These are phyloP conservation scores for Boletus sensibilis DNA, from an alignment of 768 basidiomycete species.

Conservation along the genomic window DNA sequence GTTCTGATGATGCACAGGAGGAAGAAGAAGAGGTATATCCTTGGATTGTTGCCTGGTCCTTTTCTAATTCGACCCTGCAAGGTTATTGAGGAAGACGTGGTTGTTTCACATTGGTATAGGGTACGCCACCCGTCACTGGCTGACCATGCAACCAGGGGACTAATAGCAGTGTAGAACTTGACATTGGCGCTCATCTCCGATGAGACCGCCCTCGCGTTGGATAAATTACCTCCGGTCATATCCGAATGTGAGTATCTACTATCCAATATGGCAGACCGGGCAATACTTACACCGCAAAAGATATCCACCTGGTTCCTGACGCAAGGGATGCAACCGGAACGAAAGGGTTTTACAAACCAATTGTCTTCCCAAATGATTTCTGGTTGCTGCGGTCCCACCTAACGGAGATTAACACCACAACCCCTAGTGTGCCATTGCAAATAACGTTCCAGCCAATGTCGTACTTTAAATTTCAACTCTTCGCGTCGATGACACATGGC, in stretches of 20 bases:
- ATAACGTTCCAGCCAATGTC: conserved; percentile 85
- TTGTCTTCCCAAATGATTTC: conserved; percentile 93
- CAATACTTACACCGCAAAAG: conserved; percentile 37
- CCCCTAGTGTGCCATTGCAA: conserved; percentile 71
- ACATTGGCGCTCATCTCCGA: conserved; percentile 86
- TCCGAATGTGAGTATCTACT: conserved; percentile 52
- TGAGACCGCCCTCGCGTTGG: conserved; percentile 49
- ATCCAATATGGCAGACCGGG: neutral
- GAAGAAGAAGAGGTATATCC: conserved; percentile 50
- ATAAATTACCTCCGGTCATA: conserved; percentile 57
- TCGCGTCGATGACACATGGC: conserved; percentile 78
- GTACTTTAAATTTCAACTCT: conserved; percentile 84
- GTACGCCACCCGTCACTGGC: conserved; percentile 37
- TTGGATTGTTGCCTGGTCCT: conserved; percentile 1
- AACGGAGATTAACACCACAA: conserved; percentile 82
- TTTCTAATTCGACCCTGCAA: conserved; percentile 15
- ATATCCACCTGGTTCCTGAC: conserved; percentile 59
- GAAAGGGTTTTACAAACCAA: conserved; percentile 77
- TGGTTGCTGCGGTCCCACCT: conserved; percentile 87
- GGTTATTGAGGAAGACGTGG: conserved; percentile 48
- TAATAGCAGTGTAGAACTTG: conserved; percentile 58
- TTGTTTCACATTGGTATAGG: conserved; percentile 82
- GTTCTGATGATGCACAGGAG: conserved; percentile 38
- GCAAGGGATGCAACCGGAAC: conserved; percentile 63
- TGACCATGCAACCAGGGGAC: neutral